Evolutionary conservation across 2,329 filamentous ascomycete species (phyloP), one percentile per base, ranked within the genome.

Genomic region (Cladosporium sp.): DNA sequence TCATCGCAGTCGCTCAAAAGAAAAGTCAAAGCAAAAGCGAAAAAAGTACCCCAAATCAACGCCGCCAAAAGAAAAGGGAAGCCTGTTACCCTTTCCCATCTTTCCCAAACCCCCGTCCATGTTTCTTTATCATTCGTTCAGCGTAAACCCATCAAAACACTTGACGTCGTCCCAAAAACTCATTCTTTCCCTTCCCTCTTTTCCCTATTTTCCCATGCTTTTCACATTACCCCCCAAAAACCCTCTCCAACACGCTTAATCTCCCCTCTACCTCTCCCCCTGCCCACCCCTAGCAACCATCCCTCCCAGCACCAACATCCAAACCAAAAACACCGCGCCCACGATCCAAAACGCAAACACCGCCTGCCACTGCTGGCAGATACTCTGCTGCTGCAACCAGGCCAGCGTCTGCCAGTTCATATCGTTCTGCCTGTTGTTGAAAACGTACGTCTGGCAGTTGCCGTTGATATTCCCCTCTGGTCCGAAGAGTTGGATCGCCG

Each of bases 321-420:
- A 85, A 18, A 84, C 63, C 61, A 83, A 75, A 59, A 85, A 83
- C n/a, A 84, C 75, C 1, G 74, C 73, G 34, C 80, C 80, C 13
- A 85, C 72, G 49, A 85, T 77, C 70, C 81, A 82, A 59, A 84
- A 83, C 8, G 80, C 78, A 59, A 85, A 85, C 3, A 73, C 77
- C 0, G 82, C 80, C 59, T 79, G 75, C 82, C 82, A 85, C 62
- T 77, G 80, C 61, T 80, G 76, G 63, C 82, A 85, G 17, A 84
- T 84, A 51, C 74, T 81, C 56, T 73, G 74, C 70, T 84, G 82
- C 63, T 82, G 77, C 67, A 85, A 62, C 74, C 78, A 85, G 24
- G 80, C 81, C 59, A 84, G 63, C 3, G 82, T 83, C 56, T 80
- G 69, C 34, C 77, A 63, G 53, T 66, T 77, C 52, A 79, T 67